A percentile compares a stretch with the other conserved stretches of the same genome.
Evolutionary conservation across 2,329 filamentous ascomycete genomes (phyloP).

Genomic region (Parascedosporium putredinis): DNA sequence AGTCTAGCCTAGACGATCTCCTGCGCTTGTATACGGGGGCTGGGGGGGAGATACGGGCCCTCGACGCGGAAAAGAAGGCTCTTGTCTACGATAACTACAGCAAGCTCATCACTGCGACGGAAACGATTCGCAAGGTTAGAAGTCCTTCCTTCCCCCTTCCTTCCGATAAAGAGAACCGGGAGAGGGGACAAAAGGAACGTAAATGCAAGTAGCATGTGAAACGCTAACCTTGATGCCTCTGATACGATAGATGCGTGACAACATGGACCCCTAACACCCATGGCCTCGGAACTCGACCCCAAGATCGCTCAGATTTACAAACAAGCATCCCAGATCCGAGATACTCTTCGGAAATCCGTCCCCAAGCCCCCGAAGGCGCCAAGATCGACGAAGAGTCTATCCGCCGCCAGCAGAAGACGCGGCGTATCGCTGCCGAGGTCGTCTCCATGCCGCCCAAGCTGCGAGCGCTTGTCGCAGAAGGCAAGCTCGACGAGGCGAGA

Average conservation of each 20-base stretch:
- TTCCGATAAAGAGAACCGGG: no score
- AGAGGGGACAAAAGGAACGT: no score
- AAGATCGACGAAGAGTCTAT: slow-evolving; percentile 18
- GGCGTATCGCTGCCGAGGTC: slow-evolving; percentile 51
- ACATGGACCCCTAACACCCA: slow-evolving; percentile 72
- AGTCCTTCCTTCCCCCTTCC: slow-evolving; percentile 9
- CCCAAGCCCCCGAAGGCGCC: slow-evolving; percentile 31
- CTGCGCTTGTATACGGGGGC: slow-evolving; percentile 61
- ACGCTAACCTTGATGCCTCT: no score
- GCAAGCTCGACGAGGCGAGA: slow-evolving; percentile 50
- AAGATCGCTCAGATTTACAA: slow-evolving; percentile 67
- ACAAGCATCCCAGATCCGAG: slow-evolving; percentile 44
- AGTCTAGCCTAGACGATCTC: slow-evolving; percentile 56
- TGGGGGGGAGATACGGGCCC: slow-evolving; percentile 70
- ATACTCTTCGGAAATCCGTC: slow-evolving; percentile 36
- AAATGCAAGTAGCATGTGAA: no score
- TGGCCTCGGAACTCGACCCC: slow-evolving; percentile 61
- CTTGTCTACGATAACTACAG: slow-evolving; percentile 98
- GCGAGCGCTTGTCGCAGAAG: slow-evolving; percentile 45
- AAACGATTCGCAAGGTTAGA: slow-evolving; percentile 81
- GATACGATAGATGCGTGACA: slow-evolving; percentile 68
- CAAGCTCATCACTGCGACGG: slow-evolving; percentile 91
- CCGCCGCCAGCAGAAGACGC: slow-evolving; percentile 25
- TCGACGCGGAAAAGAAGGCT: slow-evolving; percentile 94
- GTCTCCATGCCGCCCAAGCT: slow-evolving; percentile 51